These are phyloP conservation scores for Aethionema arabicum DNA, from an alignment of 345 rosid species.

Conservation along the genomic window DNA sequence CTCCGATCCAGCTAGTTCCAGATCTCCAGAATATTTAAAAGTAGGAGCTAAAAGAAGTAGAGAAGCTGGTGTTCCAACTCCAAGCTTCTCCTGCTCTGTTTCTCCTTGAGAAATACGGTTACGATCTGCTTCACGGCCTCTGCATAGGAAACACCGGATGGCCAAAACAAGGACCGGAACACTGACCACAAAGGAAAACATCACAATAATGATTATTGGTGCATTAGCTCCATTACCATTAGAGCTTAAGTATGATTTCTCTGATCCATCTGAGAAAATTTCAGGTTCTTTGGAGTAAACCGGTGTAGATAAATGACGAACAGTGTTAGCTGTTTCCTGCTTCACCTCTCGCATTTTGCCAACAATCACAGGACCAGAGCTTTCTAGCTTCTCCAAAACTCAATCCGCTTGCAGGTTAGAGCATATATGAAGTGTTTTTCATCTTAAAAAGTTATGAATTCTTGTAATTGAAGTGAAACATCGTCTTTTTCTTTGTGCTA, in stretches of 20 bases:
- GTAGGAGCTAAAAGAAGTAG: constrained; percentile 30
- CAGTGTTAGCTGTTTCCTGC: constrained; percentile 4
- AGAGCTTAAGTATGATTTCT: constrained; percentile 40
- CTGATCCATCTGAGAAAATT: constrained; percentile 7
- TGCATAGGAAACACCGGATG: constrained; percentile 50
- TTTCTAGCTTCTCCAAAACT: too few relatives aligned
- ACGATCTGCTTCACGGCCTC: neutral
- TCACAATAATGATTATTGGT: constrained; percentile 41
- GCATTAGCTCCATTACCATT: constrained; percentile 45
- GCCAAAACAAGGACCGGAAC: constrained; percentile 48
- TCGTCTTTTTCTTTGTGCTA: too few relatives aligned
- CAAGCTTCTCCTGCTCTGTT: constrained; percentile 34
- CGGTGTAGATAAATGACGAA: constrained; percentile 28
- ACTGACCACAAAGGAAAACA: constrained; percentile 50
- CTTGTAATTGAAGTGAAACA: too few relatives aligned
- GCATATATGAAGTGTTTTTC: too few relatives aligned
- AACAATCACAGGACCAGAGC: neutral
- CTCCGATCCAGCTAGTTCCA: constrained; percentile 40
- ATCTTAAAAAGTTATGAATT: too few relatives aligned
- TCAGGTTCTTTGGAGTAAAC: constrained; percentile 18
- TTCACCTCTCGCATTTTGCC: neutral
- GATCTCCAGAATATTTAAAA: constrained; percentile 37
- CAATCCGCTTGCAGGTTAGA: neutral
- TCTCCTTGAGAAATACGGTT: constrained; percentile 19
- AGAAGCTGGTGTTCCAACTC: constrained; percentile 8